Conservation (phyloP, 345 rosid genomes). For the Diplotaxis tenuifolia region DNA sequence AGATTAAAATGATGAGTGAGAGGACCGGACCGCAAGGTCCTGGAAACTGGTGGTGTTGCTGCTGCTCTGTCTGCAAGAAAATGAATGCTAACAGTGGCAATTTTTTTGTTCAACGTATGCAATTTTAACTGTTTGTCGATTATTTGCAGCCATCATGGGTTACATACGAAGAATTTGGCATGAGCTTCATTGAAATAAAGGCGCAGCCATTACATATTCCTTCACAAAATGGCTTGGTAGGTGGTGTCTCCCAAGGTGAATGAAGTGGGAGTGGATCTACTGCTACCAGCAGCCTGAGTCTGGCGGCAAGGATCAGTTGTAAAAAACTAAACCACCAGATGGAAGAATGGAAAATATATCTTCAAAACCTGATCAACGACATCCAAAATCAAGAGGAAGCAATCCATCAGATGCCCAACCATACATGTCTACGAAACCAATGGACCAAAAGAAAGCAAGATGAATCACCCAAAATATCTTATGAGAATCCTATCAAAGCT, state of each 20-base stretch:
- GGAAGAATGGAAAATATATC: constrained; percentile 59
- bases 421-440: constrained; percentile 35
- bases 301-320: constrained; percentile 60
- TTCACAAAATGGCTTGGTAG: constrained; percentile 51
- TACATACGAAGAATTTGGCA: constrained; percentile 96
- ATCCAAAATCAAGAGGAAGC: constrained; percentile 55
- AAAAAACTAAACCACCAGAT: constrained; percentile 61
- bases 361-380: constrained; percentile 62
- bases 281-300: constrained; percentile 53
- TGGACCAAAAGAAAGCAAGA: constrained; percentile 58
- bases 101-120: constrained; percentile 10
- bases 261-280: constrained; percentile 46
- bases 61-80: constrained; percentile 97
- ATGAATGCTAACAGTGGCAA: constrained; percentile 38
- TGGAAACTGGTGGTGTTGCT: constrained; percentile 97
- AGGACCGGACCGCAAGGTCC: constrained; percentile 98
- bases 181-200: constrained; percentile 92
- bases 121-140: constrained; percentile 11
- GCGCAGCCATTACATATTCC: constrained; percentile 54
- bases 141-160: constrained; percentile 85
- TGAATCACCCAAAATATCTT: constrained; percentile 33
- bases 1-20: constrained; percentile 94
- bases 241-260: constrained; percentile 55
- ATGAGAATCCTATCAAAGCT: too few species aligned
- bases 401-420: constrained; percentile 57